Conservation (phyloP, 768 basidiomycete genomes). For the Xerocomus brunneocitrinus region DNA sequence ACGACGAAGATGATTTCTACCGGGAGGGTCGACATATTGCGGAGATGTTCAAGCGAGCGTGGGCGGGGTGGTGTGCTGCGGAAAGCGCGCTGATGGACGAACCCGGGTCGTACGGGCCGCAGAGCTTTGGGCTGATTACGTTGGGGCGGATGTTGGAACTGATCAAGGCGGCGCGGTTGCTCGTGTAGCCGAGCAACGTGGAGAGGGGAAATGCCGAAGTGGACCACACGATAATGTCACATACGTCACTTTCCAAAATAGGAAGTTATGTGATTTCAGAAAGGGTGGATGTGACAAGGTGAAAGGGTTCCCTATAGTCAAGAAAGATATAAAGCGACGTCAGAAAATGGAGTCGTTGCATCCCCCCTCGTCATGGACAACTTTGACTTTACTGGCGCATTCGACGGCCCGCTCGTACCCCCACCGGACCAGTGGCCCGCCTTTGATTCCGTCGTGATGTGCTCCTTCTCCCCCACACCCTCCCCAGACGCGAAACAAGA, state of each 20-base stretch:
- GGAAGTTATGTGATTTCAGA: slow-evolving; percentile 27
- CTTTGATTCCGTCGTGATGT: slow-evolving; percentile 18
- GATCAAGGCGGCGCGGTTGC: slow-evolving; percentile 25
- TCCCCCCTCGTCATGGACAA: slow-evolving; percentile 13
- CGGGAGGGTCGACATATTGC: slow-evolving; percentile 26
- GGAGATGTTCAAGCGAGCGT: slow-evolving; percentile 36
- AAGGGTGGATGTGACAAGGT: slow-evolving; percentile 27
- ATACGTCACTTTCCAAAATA: slow-evolving; percentile 11
- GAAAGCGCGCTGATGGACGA: slow-evolving; percentile 26
- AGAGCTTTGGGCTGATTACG: slow-evolving; percentile 45
- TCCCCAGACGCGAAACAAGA: slow-evolving; percentile 6
- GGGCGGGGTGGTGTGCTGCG: slow-evolving; percentile 42
- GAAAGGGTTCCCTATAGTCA: slow-evolving; percentile 14
- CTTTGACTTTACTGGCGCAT: slow-evolving; percentile 10
- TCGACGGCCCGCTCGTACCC: slow-evolving; percentile 13
- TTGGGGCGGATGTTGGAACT: slow-evolving; percentile 40
- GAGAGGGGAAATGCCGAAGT: slow-evolving; percentile 17
- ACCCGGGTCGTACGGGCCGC: slow-evolving; percentile 34
- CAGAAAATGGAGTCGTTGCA: slow-evolving; percentile 2
- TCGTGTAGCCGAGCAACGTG: slow-evolving; percentile 22
- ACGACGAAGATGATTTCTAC: slow-evolving; percentile 29
- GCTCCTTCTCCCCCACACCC: slow-evolving; percentile 5
- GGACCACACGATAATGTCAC: background rate
- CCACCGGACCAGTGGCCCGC: slow-evolving; percentile 20
- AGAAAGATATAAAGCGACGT: slow-evolving; percentile 23